Conservation (phyloP, 768 basidiomycete species). For the Leccinellum luteum region DNA sequence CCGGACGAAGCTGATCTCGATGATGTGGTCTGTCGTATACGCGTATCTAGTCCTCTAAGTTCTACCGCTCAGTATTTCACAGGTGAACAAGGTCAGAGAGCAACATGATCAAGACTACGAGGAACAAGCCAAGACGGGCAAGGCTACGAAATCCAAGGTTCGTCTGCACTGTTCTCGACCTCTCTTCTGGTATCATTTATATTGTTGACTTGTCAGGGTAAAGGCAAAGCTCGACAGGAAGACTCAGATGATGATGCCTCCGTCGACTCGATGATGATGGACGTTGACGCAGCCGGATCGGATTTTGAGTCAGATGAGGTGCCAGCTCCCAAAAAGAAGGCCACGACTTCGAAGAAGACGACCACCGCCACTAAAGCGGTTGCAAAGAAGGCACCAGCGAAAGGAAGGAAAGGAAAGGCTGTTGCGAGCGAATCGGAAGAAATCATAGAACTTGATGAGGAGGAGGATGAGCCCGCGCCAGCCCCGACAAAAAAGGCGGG, state of each 20-base stretch:
- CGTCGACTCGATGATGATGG: conserved; percentile 76
- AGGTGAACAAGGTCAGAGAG: conserved; percentile 73
- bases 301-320: conserved; percentile 47
- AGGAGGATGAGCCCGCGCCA: conserved; percentile 46
- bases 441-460: conserved; percentile 53
- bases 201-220: conserved; percentile 37
- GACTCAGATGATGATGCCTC: conserved; percentile 51
- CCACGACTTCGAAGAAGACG: conserved; percentile 33
- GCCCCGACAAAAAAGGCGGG: conserved; percentile 55
- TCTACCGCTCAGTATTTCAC: neutral
- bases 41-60: neutral
- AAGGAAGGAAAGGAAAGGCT: conserved; percentile 54
- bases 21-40: conserved; percentile 52
- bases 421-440: conserved; percentile 50
- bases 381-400: conserved; percentile 47
- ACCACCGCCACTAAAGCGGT: conserved; percentile 32
- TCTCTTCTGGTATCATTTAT: neutral
- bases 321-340: conserved; percentile 44
- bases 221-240: conserved; percentile 48
- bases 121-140: conserved; percentile 42
- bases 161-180: neutral
- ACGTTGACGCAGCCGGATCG: conserved; percentile 57
- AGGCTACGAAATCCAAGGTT: conserved; percentile 46
- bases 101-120: conserved; percentile 62
- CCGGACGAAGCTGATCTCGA: conserved; percentile 74